Evolutionary conservation across 2,329 filamentous ascomycete genomes (phyloP).

Genomic region (Hypoxylon sp.): DNA sequence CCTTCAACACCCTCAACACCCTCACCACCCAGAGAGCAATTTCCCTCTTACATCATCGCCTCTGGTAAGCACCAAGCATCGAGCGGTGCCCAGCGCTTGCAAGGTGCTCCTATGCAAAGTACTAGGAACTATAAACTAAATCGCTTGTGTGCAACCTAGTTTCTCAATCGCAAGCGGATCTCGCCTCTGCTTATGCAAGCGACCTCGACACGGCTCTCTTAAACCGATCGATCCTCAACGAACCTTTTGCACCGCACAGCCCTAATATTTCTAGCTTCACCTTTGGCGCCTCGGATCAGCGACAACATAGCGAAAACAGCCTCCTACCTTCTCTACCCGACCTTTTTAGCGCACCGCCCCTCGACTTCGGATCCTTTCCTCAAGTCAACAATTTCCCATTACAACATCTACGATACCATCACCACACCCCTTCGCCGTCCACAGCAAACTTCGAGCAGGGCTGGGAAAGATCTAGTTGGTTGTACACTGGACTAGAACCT

Average conservation of each 20-base stretch:
- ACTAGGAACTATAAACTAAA: conserved; percentile 22
- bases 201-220: conserved; percentile 15
- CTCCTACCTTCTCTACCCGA: conserved; percentile 27
- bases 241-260: conserved; percentile 1
- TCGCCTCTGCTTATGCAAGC: conserved; percentile 18
- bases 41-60: conserved; percentile 3
- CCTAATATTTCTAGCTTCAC: conserved; percentile 7
- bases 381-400: conserved; percentile 13
- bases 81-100: neutral
- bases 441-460: conserved; percentile 3
- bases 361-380: conserved; percentile 5
- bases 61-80: conserved; percentile 10
- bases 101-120: neutral
- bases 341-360: conserved; percentile 10
- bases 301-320: conserved; percentile 8
- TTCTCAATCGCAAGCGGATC: conserved; percentile 26
- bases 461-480: conserved; percentile 9
- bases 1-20: neutral
- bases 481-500: conserved; percentile 6
- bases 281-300: neutral
- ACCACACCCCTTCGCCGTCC: conserved; percentile 4
- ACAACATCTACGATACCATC: conserved; percentile 1
- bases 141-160: conserved; percentile 27
- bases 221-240: conserved; percentile 6
- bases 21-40: too few relatives aligned